Evolutionary conservation across 768 basidiomycete genomes (phyloP), one percentile per base, ranked within the genome.

Genomic region (Tricholoma saponaceum): DNA sequence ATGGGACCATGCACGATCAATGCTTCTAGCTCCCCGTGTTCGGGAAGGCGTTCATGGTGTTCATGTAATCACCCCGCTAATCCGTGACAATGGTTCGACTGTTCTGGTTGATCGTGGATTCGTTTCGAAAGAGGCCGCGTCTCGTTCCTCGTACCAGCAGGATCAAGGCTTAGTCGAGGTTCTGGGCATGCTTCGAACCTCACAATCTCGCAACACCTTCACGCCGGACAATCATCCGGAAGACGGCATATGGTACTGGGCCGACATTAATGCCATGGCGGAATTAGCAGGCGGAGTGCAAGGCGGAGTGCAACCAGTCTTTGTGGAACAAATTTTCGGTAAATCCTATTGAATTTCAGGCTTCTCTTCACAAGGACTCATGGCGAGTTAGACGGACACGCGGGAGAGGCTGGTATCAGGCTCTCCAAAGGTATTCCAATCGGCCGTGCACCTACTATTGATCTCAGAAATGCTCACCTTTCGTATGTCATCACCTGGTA

Each of bases 401-500:
- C 85, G 3, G 92, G 90, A 13, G 86, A 94, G 55, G 89, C 84
- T 20, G 69, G 80, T 26, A 69, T 76, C 25, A 76, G 77, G 56
- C 65, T 92, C 16, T 70, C 74, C 5, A 86, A 83, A 58, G 97
- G 95, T 13, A 78, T 89, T 47, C 97, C 97, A 2, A 75, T 98
- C 47, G 97, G 96, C 41, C 84, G 93, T 51, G 71, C 87, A 22
- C 83, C 93, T 3, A 83, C 83, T 2, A 85, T 98, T 23, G 93
- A 98, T 65, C 74, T 99, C 46, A 81, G 97, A 50, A 99, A 99
- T 71, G 84, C 92, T 35, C 97, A 99, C 74, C 79, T 92, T 6
- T 95, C 93, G 10, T 99, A 99, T 72, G 92, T 97, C 4, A 82
- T 90, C 13, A 99, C 95, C 10, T 99, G 97, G 97, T 95, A 67